Evolutionary conservation across 2,329 filamentous ascomycete species (phyloP).

Genomic region (Ophiocordyceps australis): DNA sequence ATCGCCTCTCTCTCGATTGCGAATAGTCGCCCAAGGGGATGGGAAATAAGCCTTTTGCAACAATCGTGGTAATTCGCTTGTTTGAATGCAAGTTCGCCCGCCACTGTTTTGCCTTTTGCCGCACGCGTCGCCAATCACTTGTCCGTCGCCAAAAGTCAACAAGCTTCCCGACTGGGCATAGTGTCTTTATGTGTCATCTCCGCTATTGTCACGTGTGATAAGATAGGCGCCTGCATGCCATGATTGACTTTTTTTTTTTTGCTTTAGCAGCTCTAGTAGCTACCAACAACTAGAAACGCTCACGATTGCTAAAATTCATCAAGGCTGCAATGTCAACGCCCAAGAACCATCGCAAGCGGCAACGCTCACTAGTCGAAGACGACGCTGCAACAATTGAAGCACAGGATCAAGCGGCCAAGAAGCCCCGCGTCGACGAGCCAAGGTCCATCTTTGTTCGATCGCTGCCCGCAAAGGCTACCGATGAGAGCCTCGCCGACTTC

Average conservation of each 20-base stretch:
- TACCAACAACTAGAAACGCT: too few species aligned
- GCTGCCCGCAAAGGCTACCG: constrained; percentile 60
- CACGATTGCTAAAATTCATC: too few species aligned
- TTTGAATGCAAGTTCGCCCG: too few species aligned
- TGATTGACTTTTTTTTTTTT: background rate
- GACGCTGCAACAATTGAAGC: constrained; percentile 11
- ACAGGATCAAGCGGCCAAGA: constrained; percentile 25
- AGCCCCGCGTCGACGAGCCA: constrained; percentile 38
- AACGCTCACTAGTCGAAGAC: constrained; percentile 14
- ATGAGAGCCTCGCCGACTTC: constrained; percentile 65
- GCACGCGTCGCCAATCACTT: too few species aligned
- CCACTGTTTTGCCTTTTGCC: too few species aligned
- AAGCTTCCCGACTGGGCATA: constrained; percentile 13
- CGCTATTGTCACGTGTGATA: constrained; percentile 14
- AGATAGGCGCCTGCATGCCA: constrained; percentile 1
- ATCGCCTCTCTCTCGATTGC: too few species aligned
- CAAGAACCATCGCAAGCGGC: constrained; percentile 16
- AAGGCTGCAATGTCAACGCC: constrained; percentile 11
- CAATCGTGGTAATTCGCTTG: too few species aligned
- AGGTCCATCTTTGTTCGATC: constrained; percentile 82
- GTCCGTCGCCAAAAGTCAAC: too few species aligned
- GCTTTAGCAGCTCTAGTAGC: constrained; percentile 5
- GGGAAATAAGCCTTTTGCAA: too few species aligned
- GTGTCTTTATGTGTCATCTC: constrained; percentile 4
- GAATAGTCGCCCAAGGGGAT: too few species aligned